Percentiles rank a stretch among this genome's conserved stretches.
Conservation (phyloP, 768 basidiomycete species). For the Mycena galericulata region DNA sequence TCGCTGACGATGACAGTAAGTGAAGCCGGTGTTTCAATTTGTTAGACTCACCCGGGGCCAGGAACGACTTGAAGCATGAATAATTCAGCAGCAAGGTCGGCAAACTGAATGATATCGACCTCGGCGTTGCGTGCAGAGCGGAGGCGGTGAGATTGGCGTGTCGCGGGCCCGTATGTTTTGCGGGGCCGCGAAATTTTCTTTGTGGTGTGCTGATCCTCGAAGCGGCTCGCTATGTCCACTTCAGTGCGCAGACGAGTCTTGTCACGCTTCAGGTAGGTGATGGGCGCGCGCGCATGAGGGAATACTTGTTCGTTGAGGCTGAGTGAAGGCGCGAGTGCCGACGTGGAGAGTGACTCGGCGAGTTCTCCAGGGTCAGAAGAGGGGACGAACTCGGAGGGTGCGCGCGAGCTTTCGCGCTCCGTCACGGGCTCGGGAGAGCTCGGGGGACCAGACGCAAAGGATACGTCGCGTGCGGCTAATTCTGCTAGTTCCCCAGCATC, state of each 20-base stretch:
- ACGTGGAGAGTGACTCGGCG: too few relatives aligned
- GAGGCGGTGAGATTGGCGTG: neutral
- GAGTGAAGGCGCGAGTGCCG: too few relatives aligned
- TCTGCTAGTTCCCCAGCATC: too few relatives aligned
- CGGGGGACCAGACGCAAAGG: too few relatives aligned
- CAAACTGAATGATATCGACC: neutral
- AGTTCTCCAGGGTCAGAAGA: too few relatives aligned
- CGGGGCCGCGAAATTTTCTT: neutral
- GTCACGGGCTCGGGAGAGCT: too few relatives aligned
- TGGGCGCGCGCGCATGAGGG: too few relatives aligned
- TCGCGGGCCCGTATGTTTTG: neutral
- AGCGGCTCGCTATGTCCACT: neutral
- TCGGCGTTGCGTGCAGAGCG: neutral
- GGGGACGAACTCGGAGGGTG: too few relatives aligned
- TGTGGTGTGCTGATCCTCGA: neutral
- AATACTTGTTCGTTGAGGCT: too few relatives aligned
- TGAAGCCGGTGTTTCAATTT: neutral
- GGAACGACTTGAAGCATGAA: neutral
- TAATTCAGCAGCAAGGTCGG: neutral
- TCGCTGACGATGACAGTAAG: neutral
- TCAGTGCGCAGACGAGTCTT: neutral
- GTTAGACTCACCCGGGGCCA: neutral
- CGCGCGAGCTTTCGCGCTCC: too few relatives aligned
- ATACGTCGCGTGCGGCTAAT: too few relatives aligned
- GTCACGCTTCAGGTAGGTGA: neutral